Base-by-base conservation (phyloP, 495 filamentous ascomycete genomes). In the Talaromyces thailandensis region DNA sequence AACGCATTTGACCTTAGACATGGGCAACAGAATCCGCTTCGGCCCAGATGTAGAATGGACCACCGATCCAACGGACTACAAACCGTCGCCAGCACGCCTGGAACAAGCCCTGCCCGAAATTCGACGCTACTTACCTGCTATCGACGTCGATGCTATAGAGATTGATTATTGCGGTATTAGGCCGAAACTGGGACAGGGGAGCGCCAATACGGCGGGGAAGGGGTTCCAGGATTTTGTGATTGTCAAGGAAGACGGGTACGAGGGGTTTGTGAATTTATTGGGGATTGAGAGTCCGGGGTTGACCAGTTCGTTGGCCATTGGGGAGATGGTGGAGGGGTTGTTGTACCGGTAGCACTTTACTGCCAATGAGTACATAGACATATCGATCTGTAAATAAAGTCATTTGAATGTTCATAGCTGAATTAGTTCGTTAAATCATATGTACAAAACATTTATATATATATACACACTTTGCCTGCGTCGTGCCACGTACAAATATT, bases 31-130 rank as follows among this genome's bases (percentile, higher is more conserved):
- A 1, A 82, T 98, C 28, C 88, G 93, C 37, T 98, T 98, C 70
- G 94, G 94, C 0, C 94, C 94, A 0, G 94, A 98, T 68, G 90
- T 97, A 12, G 92, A 98, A 71, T 98, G 95, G 94, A 85, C 95
- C 1, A 78, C 84, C 48, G 81, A 84, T 40, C 81, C 88, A 0
- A 73, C 66, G 26, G 84, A 88, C 65, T 74, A 85, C 40, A 73
- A 72, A 31, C 79, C 82, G 8, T 81, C 74, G n/a, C 72, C 76
- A 45, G 75, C 76, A n/a, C 76, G 89, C 2, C 73, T 96, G 58
- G 64, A 71, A n/a, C 76, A 83, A 58, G 92, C 93, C 0, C 67
- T 93, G 0, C 75, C 76, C 16, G 90, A 88, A 71, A 96, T 98
- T 57, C 74, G 81, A 67, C 79, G 81, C 8, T 98, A 96, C 70